Evolutionary conservation across 2,329 filamentous ascomycete species (phyloP).

Genomic region (Fusarium pseudoanthophilum): DNA sequence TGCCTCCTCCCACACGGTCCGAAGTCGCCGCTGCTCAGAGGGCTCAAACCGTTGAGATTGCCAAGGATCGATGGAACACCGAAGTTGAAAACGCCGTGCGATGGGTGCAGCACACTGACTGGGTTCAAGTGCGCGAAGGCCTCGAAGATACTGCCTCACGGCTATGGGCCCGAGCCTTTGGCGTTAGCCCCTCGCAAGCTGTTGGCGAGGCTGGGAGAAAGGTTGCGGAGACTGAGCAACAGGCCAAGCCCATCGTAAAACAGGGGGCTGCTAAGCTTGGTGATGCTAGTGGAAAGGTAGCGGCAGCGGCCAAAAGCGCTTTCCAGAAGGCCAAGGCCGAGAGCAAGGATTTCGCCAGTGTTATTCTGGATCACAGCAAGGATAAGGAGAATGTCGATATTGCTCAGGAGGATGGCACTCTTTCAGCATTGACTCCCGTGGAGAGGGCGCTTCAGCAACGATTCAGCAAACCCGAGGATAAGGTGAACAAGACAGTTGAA

Average conservation of each 20-base stretch:
- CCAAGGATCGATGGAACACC: constrained; percentile 82
- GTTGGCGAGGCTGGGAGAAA: constrained; percentile 44
- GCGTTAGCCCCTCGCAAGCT: constrained; percentile 49
- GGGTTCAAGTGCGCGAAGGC: constrained; percentile 69
- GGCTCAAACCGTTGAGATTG: constrained; percentile 69
- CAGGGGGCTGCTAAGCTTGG: constrained; percentile 46
- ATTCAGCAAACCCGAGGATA: constrained; percentile 56
- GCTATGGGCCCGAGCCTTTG: constrained; percentile 57
- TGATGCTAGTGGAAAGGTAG: constrained; percentile 39
- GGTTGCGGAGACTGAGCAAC: constrained; percentile 48
- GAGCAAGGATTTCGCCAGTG: constrained; percentile 40
- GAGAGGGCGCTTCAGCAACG: constrained; percentile 64
- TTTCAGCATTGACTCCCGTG: constrained; percentile 50
- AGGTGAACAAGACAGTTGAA: constrained; percentile 60
- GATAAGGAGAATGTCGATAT: constrained; percentile 51
- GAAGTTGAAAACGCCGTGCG: constrained; percentile 75
- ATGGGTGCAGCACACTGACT: constrained; percentile 74
- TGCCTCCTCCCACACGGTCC: constrained; percentile 61
- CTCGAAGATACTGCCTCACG: constrained; percentile 61
- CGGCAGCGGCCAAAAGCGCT: constrained; percentile 52
- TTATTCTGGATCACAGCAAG: constrained; percentile 42
- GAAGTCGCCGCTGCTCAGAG: constrained; percentile 63
- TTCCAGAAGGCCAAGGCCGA: constrained; percentile 47
- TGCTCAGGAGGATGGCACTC: constrained; percentile 51
- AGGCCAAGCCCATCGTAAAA: constrained; percentile 48